phyloP scores from a whole-genome alignment of 108 stramenopile species.

The Skeletonema tropicum region DNA sequence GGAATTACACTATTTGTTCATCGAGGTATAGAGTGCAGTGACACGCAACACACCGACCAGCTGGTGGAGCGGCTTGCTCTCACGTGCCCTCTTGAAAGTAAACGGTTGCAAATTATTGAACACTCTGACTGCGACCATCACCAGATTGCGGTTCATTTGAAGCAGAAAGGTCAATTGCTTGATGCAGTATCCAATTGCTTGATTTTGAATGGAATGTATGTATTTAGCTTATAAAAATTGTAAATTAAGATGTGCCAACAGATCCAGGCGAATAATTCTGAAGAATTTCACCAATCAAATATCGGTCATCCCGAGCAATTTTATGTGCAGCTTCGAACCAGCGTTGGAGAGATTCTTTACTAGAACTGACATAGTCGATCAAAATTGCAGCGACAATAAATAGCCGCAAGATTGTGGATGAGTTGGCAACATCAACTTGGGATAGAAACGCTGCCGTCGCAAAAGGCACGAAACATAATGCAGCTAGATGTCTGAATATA shows the following conservation, averaged over 20 bases:
- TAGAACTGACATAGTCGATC: constrained; percentile 44
- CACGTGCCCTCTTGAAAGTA: too few species aligned
- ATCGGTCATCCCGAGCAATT: constrained; percentile 85
- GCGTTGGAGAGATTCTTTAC: constrained; percentile 28
- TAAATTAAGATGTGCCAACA: neutral
- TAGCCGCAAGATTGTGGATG: constrained; percentile 42
- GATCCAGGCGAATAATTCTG: constrained; percentile 59
- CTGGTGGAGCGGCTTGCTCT: neutral
- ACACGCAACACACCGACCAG: constrained; percentile 7
- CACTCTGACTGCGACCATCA: constrained; percentile 20
- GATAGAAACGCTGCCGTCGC: neutral
- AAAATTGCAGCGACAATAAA: constrained; percentile 42
- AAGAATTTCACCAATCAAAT: constrained; percentile 79
- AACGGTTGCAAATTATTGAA: constrained; percentile 5
- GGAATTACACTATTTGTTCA: constrained; percentile 5
- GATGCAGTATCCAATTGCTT: neutral
- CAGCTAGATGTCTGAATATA: constrained; percentile 47
- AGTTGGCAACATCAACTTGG: constrained; percentile 19
- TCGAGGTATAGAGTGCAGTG: constrained; percentile 9
- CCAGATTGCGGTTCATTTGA: constrained; percentile 24
- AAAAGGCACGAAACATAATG: constrained; percentile 52
- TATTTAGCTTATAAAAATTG: neutral
- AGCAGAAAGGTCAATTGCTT: constrained; percentile 10
- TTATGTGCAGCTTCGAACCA: constrained; percentile 84
- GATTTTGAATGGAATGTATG: neutral